These are phyloP conservation scores for Podospora tetraspora DNA, from an alignment of 495 filamentous ascomycete genomes.

Conservation along the genomic window DNA sequence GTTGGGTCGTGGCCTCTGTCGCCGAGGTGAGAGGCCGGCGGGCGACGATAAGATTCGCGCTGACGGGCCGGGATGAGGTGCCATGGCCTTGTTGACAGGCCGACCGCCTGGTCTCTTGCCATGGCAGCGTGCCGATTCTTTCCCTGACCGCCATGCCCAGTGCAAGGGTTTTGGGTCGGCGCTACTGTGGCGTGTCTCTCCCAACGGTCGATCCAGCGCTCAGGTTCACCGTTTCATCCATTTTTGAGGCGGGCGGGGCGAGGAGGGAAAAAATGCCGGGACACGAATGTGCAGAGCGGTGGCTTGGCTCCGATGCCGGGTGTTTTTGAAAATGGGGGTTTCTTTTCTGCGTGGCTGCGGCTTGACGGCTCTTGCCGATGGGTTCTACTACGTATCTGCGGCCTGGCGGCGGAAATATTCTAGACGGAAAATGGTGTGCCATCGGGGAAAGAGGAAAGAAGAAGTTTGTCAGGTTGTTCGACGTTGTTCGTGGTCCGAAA, in stretches of 20 bases:
- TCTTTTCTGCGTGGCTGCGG: background rate
- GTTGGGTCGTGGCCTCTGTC: background rate
- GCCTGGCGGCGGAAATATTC: background rate
- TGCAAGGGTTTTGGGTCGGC: background rate
- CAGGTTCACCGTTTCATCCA: background rate
- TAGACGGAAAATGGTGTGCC: background rate
- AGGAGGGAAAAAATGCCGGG: background rate
- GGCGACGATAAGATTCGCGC: background rate
- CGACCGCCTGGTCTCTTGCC: background rate
- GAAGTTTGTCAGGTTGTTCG: background rate
- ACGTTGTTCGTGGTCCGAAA: background rate
- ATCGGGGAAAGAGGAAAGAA: background rate
- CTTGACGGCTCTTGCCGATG: background rate
- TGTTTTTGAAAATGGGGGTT: background rate
- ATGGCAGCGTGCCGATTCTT: background rate
- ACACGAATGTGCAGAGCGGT: background rate
- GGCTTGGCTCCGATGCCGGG: slow-evolving; percentile 4
- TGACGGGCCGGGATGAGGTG: background rate
- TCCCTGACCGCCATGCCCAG: slow-evolving; percentile 9
- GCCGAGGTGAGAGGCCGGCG: too few species aligned
- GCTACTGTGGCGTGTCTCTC: slow-evolving; percentile 1
- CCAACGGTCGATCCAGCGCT: background rate
- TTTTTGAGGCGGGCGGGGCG: background rate
- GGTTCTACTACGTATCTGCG: background rate
- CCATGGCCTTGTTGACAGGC: background rate